These are phyloP conservation scores for Solanum rostratum DNA, from an alignment of 257 asterid species.

Conservation along the genomic window DNA sequence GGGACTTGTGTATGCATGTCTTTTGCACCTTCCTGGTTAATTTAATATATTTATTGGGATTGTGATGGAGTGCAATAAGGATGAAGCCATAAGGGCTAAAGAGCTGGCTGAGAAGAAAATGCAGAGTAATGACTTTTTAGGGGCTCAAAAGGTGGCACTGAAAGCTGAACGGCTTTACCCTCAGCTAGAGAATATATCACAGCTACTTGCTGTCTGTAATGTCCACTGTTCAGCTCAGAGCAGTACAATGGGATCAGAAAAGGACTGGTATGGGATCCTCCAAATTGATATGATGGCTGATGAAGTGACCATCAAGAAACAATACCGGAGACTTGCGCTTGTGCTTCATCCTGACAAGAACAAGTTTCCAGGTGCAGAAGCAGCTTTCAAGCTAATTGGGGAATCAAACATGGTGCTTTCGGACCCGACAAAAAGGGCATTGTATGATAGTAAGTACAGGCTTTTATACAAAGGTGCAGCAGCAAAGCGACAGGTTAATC, in stretches of 20 bases:
- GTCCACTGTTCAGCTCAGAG: slow-evolving; percentile 64
- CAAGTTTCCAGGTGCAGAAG: slow-evolving; percentile 83
- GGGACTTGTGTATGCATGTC: not conserved
- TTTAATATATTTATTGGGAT: not conserved
- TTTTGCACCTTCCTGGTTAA: not conserved
- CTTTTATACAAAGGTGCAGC: slow-evolving; percentile 20
- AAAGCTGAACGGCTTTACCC: slow-evolving; percentile 66
- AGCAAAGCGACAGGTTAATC: slow-evolving; percentile 24
- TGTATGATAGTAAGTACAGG: slow-evolving; percentile 39
- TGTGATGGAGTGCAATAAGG: slow-evolving; percentile 80
- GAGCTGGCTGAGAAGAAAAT: slow-evolving; percentile 61
- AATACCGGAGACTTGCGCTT: slow-evolving; percentile 70
- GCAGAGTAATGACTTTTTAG: slow-evolving; percentile 50
- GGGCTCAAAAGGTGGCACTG: slow-evolving; percentile 46
- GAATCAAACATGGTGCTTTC: slow-evolving; percentile 70
- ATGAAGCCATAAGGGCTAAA: slow-evolving; percentile 67
- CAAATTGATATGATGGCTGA: slow-evolving; percentile 53
- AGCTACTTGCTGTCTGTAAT: slow-evolving; percentile 56
- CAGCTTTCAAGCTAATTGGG: slow-evolving; percentile 76
- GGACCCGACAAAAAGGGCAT: slow-evolving; percentile 39
- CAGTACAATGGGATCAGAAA: slow-evolving; percentile 39
- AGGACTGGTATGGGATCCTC: slow-evolving; percentile 73
- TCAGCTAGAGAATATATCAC: slow-evolving; percentile 54
- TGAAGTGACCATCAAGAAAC: slow-evolving; percentile 50
- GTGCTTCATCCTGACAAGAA: slow-evolving; percentile 84